These are phyloP conservation scores for Endoconidiophora polonica DNA, from an alignment of 2,329 filamentous ascomycete genomes.

Conservation along the genomic window DNA sequence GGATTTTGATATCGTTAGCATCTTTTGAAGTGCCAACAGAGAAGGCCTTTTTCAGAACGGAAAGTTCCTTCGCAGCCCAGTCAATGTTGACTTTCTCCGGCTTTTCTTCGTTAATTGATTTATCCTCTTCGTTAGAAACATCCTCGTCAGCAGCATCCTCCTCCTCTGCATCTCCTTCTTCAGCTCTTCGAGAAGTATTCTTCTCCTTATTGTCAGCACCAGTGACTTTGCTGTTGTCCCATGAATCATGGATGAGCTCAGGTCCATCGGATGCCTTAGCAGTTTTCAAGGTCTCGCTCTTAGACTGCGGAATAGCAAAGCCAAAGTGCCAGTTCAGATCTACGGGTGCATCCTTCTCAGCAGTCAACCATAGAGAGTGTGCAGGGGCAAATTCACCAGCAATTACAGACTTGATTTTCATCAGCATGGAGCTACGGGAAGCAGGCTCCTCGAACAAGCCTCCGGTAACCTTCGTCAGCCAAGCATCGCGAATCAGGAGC, in stretches of 20 bases:
- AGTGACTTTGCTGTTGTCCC: neutral
- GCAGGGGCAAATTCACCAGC: slow-evolving; percentile 43
- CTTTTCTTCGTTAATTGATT: slow-evolving; percentile 28
- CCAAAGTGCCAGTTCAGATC: slow-evolving; percentile 83
- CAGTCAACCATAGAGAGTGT: slow-evolving; percentile 65
- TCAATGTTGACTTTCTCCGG: neutral
- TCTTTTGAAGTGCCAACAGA: slow-evolving; percentile 29
- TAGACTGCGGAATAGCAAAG: slow-evolving; percentile 52
- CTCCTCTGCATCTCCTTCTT: neutral
- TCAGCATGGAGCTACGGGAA: slow-evolving; percentile 45
- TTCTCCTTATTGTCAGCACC: neutral
- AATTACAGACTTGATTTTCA: slow-evolving; percentile 66
- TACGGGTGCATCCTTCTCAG: slow-evolving; percentile 44
- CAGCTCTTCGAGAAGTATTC: slow-evolving; percentile 2
- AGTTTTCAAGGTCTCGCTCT: slow-evolving; percentile 7
- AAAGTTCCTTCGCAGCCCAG: slow-evolving; percentile 23
- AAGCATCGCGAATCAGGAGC: slow-evolving; percentile 53
- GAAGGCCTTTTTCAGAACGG: slow-evolving; percentile 36
- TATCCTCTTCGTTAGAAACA: slow-evolving; percentile 30
- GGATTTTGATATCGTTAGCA: slow-evolving; percentile 28
- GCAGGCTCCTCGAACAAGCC: slow-evolving; percentile 36
- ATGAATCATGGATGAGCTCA: slow-evolving; percentile 26
- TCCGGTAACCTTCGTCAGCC: slow-evolving; percentile 57
- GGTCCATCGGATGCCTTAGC: slow-evolving; percentile 19
- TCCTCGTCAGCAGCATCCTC: slow-evolving; percentile 8